Conservation (phyloP, 495 filamentous ascomycete genomes). For the Ramalina intermedia region DNA sequence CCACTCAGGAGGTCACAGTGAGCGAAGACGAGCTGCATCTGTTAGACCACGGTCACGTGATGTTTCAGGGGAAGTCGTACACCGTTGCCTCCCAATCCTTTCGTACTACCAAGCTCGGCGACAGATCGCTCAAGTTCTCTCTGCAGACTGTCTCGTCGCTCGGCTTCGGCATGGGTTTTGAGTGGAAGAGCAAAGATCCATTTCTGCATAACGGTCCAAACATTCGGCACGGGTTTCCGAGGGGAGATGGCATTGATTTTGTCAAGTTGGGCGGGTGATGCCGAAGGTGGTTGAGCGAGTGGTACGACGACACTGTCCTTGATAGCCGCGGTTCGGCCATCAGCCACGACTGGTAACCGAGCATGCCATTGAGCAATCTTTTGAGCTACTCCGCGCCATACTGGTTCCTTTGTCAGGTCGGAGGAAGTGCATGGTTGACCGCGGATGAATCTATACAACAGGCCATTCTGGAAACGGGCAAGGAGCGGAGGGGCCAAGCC, state of each 20-base stretch:
- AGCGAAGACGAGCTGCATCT: constrained; percentile 63
- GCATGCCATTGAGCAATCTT: constrained; percentile 90
- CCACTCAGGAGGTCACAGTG: constrained; percentile 92
- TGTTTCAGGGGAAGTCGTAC: constrained; percentile 31
- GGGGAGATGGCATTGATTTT: constrained; percentile 41
- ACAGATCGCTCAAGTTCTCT: constrained; percentile 57
- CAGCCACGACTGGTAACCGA: constrained; percentile 37
- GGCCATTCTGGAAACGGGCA: constrained; percentile 89
- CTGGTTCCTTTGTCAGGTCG: constrained; percentile 53
- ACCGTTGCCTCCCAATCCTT: constrained; percentile 55
- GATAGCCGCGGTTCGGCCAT: constrained; percentile 11
- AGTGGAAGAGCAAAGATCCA: constrained; percentile 82
- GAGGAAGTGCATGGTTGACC: constrained; percentile 64
- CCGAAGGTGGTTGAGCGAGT: not conserved
- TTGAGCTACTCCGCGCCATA: constrained; percentile 74
- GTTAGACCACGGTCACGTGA: constrained; percentile 12
- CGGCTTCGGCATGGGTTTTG: constrained; percentile 47
- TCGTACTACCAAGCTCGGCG: constrained; percentile 53
- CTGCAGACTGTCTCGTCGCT: constrained; percentile 53
- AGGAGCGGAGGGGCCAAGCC: constrained; percentile 75
- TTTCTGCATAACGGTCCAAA: constrained; percentile 90
- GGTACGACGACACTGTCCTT: constrained; percentile 18
- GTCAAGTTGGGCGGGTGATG: not conserved
- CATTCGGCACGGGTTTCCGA: constrained; percentile 53
- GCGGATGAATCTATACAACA: constrained; percentile 82